Evolutionary conservation across 306 rosid species (phyloP), one percentile per base, ranked within the genome.

Genomic region (Sphenostylis stenocarpa): DNA sequence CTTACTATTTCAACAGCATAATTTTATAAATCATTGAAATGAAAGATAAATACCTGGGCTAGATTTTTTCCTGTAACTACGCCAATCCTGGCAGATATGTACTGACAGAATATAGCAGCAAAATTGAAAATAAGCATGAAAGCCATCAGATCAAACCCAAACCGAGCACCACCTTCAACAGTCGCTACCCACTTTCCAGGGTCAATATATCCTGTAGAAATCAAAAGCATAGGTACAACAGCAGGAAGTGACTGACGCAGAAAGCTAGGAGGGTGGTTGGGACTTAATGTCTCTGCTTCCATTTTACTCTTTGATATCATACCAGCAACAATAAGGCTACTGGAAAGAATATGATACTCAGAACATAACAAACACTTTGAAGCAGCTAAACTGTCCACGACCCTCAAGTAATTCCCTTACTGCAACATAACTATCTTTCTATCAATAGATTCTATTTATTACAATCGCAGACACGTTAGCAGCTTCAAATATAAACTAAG

Each of bases 101-200:
- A 94, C 79, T 92, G 97, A 77, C 98, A 94, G 57, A 92, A 85
- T 74, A 92, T 86, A 70, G 98, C 98, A 66, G 93, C 96, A 67
- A 92, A 84, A 80, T 92, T 94, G 85, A 90, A 92, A 74, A 89
- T 72, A 58, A 94, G 88, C 84, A 85, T 84, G 67, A 91, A 70
- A 4, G 79, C 88, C 74, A 81, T 80, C 76, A 90, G 84, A 81
- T 94, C 97, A 80, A 83, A 86, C 77, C 93, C 98, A 86, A 90
- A 90, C 58, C 85, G 88, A 5, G 98, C 89, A 84, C 98, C 97
- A 60, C 93, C 95, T 82, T 94, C 98, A 76, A 89, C 87, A 52
- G 77, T 84, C 10, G 96, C 97, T 1, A 86, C 90, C 98, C 96
- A 94, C 89, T 94, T 94, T 75, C 97, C 98, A 80, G 98, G 98